Evolutionary conservation across 805 yeast genomes (phyloP), one percentile per base, ranked within the genome.

Genomic region (Citeromyces matritensis): DNA sequence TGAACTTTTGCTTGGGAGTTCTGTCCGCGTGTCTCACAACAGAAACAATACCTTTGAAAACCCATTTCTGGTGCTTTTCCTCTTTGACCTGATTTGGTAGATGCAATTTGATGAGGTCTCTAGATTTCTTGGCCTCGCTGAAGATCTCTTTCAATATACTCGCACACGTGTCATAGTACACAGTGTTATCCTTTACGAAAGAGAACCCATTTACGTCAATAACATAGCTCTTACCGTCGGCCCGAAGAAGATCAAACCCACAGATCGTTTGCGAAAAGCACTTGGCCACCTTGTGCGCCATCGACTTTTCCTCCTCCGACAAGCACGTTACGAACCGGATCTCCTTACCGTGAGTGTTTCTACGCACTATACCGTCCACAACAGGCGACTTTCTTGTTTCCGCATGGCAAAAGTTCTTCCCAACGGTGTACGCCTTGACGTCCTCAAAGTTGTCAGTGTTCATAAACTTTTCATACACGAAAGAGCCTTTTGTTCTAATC

Each of bases 191-290:
- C 50, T 91, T 91, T 23, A 91, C 99, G 56, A 91, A 91, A 0
- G 96, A 85, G 48, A 91, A 91, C 2, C 99, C 99, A 49, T 91
- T 91, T 25, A 91, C 99, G 53, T 91, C 99, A 51, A 91, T 91
- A 25, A 91, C 98, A 50, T 70, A 91, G 37, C 93, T 78, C 42
- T 72, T 63, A 9, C 95, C 95, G 39, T 79, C 68, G 3, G 86
- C 96, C 44, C 99, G 69, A 35, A 91, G 62, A 30, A 91, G 60
- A 51, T 91, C 99, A 57, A 91, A 91, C 1, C 99, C 99, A 58
- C 99, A 91, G 39, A 91, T 86, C 17, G 93, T 82, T 56, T 91
- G 99, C 32, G 81, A 75, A 51, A 91, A 91, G 0, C 74, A 71
- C 17, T 53, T 62, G 27, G 85, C 69, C 11, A 91, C 86, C 37